A percentile compares a stretch with the other conserved stretches of the same genome.
Evolutionary conservation across 2,329 filamentous ascomycete genomes (phyloP).

Genomic region (Kalmusia sp.): DNA sequence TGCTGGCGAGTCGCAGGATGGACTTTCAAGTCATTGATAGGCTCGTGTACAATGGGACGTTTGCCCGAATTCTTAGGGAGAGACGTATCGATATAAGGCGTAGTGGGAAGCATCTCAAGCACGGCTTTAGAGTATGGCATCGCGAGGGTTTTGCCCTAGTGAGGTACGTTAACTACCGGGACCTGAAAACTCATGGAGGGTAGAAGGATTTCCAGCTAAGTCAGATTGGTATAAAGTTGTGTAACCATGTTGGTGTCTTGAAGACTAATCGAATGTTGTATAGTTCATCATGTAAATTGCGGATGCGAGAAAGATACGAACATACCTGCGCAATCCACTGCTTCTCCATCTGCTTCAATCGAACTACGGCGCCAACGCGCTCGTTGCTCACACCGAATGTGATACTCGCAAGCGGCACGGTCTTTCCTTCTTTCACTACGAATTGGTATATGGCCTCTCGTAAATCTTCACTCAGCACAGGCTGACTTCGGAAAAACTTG

Average conservation of each 20-base stretch:
- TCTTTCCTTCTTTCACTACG: conserved; percentile 67
- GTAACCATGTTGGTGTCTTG: conserved; percentile 95
- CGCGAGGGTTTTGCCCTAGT: conserved; percentile 77
- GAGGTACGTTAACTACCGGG: conserved; percentile 24
- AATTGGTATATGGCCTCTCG: conserved; percentile 76
- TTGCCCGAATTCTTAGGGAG: conserved; percentile 37
- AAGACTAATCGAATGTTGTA: conserved; percentile 97
- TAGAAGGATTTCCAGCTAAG: conserved; percentile 2
- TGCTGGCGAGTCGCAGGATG: conserved; percentile 62
- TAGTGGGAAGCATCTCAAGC: conserved; percentile 77
- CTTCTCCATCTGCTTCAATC: conserved; percentile 86
- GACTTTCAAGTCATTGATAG: conserved; percentile 69
- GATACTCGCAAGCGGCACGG: conserved; percentile 78
- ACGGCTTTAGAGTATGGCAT: conserved; percentile 79
- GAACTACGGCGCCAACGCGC: conserved; percentile 82
- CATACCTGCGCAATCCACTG: conserved; percentile 78
- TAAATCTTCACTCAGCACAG: conserved; percentile 75
- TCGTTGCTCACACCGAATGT: conserved; percentile 81
- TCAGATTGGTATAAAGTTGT: conserved; percentile 75
- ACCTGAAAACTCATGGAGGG: neutral
- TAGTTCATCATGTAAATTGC: conserved; percentile 68
- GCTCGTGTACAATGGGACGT: conserved; percentile 59
- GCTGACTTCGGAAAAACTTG: conserved; percentile 70
- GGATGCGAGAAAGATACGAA: conserved; percentile 19
- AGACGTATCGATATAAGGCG: conserved; percentile 52